phyloP scores from a whole-genome alignment of 805 yeast genomes.

The Jamesozyma piceae region DNA sequence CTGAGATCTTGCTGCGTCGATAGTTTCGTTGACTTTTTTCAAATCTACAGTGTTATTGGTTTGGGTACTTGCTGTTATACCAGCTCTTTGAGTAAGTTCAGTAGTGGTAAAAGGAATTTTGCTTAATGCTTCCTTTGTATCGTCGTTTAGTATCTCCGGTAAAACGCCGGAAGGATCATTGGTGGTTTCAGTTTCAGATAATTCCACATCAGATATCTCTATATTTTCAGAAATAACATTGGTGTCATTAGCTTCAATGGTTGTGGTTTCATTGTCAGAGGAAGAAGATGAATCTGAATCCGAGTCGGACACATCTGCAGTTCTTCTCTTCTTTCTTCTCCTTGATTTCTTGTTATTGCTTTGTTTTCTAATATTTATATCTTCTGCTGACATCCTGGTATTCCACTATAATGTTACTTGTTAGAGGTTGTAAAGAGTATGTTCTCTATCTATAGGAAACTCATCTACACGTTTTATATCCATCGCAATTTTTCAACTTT shows the following conservation, averaged over 20 bases:
- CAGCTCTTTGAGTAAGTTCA: slow-evolving; percentile 23
- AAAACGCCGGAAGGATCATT: neutral
- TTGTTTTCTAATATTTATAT: slow-evolving; percentile 11
- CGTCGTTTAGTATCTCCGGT: slow-evolving; percentile 14
- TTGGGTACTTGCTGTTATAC: slow-evolving; percentile 3
- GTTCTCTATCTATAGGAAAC: neutral
- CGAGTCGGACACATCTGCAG: slow-evolving; percentile 56
- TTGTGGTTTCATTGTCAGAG: slow-evolving; percentile 21
- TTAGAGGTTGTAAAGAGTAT: too few species aligned
- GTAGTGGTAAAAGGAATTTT: slow-evolving; percentile 30
- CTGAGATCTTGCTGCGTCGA: slow-evolving; percentile 22
- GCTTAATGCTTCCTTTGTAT: slow-evolving; percentile 15
- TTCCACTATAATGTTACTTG: neutral
- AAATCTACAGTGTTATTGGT: slow-evolving; percentile 24
- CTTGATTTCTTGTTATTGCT: slow-evolving; percentile 33
- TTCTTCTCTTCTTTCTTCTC: slow-evolving; percentile 73
- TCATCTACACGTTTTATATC: neutral
- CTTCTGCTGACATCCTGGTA: slow-evolving; percentile 19
- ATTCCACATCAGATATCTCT: slow-evolving; percentile 30
- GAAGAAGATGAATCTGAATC: slow-evolving; percentile 33
- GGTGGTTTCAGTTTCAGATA: slow-evolving; percentile 11
- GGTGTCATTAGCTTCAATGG: neutral
- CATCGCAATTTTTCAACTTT: neutral
- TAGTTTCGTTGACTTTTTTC: slow-evolving; percentile 22
- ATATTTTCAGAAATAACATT: slow-evolving; percentile 4